Base-by-base conservation (phyloP, 2,329 filamentous ascomycete species). In the Clarireedia sp. region DNA sequence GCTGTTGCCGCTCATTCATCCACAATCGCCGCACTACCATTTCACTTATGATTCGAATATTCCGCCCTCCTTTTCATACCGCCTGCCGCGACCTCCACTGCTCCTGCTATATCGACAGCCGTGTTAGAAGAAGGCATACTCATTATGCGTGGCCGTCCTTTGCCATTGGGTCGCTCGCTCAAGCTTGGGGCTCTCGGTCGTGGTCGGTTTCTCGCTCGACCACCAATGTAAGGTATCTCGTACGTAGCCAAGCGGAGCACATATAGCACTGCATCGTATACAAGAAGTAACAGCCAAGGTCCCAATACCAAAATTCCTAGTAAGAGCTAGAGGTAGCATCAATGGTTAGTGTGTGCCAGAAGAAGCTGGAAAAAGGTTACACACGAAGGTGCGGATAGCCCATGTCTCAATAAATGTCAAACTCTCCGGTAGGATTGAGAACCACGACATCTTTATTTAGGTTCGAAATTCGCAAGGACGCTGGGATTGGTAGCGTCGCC, bases 231-330 rank as follows among this genome's bases (percentile, higher is more conserved):
- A 1, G 83, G 83, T 2, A 85, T 69, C 58, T 85, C 77, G 67
- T 84, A 80, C 43, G 75, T 75, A 12, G 76, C 65, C 14, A 78
- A 73, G 57, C 84, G 81, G 67, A 78, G 79, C 56, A 81, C 60
- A 69, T 85, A 88, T 43, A 86, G 74, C 23, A 79, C 60, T 53
- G 84, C 68, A 66, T 88, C 84, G 72, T 86, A 86, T 59, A 82
- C 54, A 59, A 88, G 72, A 37, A 87, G 69, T 23, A 78, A 70
- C 5, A 77, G 69, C 81, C 83, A 87, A 10, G 84, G 84, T 2
- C 78, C 77, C 60, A 87, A 80, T 46, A 77, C 79, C 44, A 86
- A 62, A 44, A 80, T 62, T 23, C 79, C 82, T 56, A 86, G 75
- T 56, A 85, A 63, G 33, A 87, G 69, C 83, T 87, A 64, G 55